phyloP scores from a whole-genome alignment of 768 basidiomycete species.

The Amanita inopinata region DNA sequence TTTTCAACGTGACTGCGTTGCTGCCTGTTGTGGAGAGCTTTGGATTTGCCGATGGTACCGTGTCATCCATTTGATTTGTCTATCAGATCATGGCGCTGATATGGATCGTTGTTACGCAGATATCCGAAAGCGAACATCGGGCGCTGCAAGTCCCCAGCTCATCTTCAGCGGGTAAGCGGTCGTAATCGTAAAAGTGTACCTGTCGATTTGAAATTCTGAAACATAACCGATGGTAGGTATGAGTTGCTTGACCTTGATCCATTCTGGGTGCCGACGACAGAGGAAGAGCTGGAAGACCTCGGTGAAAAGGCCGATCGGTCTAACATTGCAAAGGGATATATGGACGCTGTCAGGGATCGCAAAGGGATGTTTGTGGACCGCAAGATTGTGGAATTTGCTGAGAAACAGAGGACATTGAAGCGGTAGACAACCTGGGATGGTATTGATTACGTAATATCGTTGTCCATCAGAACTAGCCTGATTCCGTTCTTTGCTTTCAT shows the following conservation, averaged over 20 bases:
- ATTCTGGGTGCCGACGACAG: constrained; percentile 96
- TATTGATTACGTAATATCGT: constrained; percentile 8
- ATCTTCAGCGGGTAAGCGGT: constrained; percentile 94
- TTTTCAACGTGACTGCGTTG: constrained; percentile 86
- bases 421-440: constrained; percentile 32
- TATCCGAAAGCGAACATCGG: constrained; percentile 92
- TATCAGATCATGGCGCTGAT: neutral
- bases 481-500: constrained; percentile 8
- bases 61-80: neutral
- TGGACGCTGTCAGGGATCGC: constrained; percentile 82
- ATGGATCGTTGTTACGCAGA: constrained; percentile 40
- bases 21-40: constrained; percentile 96
- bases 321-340: constrained; percentile 89
- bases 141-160: constrained; percentile 93
- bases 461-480: constrained; percentile 3
- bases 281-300: constrained; percentile 93
- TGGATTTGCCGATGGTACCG: constrained; percentile 94
- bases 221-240: constrained; percentile 41
- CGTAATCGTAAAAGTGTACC: constrained; percentile 2
- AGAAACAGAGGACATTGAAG: constrained; percentile 90
- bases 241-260: constrained; percentile 92
- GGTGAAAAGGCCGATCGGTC: constrained; percentile 92
- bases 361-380: constrained; percentile 95
- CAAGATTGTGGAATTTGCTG: constrained; percentile 92
- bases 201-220: neutral